Base-by-base conservation (phyloP, 2,329 filamentous ascomycete genomes). In the Phoma herbarum region DNA sequence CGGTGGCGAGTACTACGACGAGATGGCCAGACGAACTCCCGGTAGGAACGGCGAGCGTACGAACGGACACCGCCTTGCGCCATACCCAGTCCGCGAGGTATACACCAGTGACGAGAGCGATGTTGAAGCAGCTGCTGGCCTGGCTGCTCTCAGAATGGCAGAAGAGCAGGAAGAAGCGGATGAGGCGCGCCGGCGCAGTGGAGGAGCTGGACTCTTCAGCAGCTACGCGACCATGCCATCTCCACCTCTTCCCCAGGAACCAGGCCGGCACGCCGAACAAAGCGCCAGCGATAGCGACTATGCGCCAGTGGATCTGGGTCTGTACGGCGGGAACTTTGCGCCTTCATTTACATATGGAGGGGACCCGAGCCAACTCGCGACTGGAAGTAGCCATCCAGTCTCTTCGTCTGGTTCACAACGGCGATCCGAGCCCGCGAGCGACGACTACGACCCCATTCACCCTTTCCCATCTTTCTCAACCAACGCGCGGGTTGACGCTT, bases 141-240 rank as follows among this genome's bases (percentile, higher is more conserved):
- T 96, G 50, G 86, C 91, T 72, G 93, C 93, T 65, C 87, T 98
- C 84, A 88, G 88, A 58, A 87, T 93, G 78, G 93, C 92, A 4
- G 92, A 96, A 61, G 86, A 92, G 74, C 84, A 88, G 73, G 91
- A 96, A 59, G 87, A 88, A 49, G 82, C 78, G 6, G 82, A 85
- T 43, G 83, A 83, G 60, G 80, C 78, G 20, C 86, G 87, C 48
- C 83, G 85, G 57, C 85, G 86, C 65, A 88, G 85, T 69, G 82
- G 84, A 64, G 82, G 83, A 16, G 78, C 80, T 65, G 79, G 83
- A 18, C 83, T 82, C 8, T 86, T 83, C 72, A 60, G 57, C 57
- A 82, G 76, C 72, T 78, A 82, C 77, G 67, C 77, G 31, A 74
- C 79, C 23, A 58, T 77, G 69, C 66, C 77, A 63, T 64, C 75